phyloP scores from a whole-genome alignment of 148 eudicot genomes.

The Oxyria digyna region DNA sequence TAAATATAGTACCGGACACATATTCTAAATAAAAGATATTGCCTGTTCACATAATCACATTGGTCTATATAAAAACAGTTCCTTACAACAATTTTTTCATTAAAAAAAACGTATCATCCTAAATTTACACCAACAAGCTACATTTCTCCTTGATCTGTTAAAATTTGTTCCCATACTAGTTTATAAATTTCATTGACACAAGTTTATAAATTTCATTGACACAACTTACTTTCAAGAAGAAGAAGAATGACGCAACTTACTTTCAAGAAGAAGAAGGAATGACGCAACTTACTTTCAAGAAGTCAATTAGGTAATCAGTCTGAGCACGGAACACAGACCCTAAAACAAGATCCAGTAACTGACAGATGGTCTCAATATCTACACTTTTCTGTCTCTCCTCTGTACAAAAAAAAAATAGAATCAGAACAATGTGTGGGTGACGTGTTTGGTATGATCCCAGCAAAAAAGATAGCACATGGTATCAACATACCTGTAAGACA shows the following conservation, averaged over 20 bases:
- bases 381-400: constrained; percentile 95
- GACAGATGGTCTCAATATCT: constrained; percentile 86
- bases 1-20: background rate
- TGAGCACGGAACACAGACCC: constrained; percentile 63
- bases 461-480: background rate
- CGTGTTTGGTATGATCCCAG: background rate
- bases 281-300: constrained; percentile 40
- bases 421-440: background rate
- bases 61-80: background rate
- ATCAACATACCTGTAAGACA: constrained; percentile 70
- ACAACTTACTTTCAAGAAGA: background rate
- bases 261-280: constrained; percentile 20
- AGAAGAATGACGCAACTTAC: constrained; percentile 23
- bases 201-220: background rate
- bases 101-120: background rate
- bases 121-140: background rate
- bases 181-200: background rate
- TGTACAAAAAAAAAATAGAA: constrained; percentile 13
- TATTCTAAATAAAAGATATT: background rate
- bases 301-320: constrained; percentile 59
- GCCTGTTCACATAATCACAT: background rate
- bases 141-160: background rate
- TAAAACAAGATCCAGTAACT: constrained; percentile 74
- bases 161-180: background rate
- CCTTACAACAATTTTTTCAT: background rate